Evolutionary conservation across 192 early-diverging fungal species (phyloP).

Genomic region (Coemansia sp.): DNA sequence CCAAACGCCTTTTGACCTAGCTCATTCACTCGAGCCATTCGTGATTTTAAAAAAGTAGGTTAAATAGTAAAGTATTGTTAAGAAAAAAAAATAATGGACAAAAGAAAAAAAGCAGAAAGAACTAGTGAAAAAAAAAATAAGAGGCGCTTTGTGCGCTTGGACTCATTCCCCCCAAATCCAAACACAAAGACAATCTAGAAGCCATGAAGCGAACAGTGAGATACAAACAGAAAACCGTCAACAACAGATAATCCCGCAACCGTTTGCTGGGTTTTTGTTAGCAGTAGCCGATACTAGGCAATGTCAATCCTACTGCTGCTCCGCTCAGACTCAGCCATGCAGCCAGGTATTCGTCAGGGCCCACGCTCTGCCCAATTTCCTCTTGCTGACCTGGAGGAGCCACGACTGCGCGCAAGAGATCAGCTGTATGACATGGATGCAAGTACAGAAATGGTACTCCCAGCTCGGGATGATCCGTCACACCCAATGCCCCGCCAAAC

Average conservation of each 20-base stretch:
- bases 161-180: background rate
- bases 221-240: background rate
- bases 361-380: conserved; percentile 6
- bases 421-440: conserved; percentile 56
- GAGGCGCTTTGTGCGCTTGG: conserved; percentile 10
- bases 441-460: conserved; percentile 41
- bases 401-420: conserved; percentile 32
- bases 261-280: background rate
- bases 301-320: conserved; percentile 37
- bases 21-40: conserved; percentile 18
- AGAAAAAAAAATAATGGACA: background rate
- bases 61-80: background rate
- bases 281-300: conserved; percentile 17
- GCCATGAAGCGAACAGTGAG: background rate
- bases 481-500: conserved; percentile 56
- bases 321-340: conserved; percentile 47
- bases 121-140: background rate
- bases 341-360: conserved; percentile 28
- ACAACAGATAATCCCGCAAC: conserved; percentile 3
- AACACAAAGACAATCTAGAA: background rate
- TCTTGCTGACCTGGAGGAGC: background rate
- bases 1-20: background rate
- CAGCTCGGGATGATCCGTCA: conserved; percentile 50
- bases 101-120: background rate
- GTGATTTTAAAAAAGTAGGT: background rate